Percentiles rank a stretch among this genome's conserved stretches.
phyloP scores from a whole-genome alignment of 768 basidiomycete species.

The Clathrus columnatus region DNA sequence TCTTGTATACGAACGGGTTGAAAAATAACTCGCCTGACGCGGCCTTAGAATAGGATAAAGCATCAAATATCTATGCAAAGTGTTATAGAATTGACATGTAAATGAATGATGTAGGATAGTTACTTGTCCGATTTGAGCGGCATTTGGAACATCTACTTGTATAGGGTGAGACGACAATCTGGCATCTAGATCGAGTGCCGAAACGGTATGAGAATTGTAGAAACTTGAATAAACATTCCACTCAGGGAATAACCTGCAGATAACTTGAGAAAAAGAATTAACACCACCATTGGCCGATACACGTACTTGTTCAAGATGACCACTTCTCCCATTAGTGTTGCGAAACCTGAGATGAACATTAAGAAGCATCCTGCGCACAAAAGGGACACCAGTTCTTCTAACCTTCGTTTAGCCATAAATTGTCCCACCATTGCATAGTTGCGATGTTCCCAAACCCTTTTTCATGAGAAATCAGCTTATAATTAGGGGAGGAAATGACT shows the following conservation, averaged over 20 bases:
- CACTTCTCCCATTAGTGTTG: slow-evolving; percentile 85
- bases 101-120: neutral
- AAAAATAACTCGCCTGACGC: slow-evolving; percentile 46
- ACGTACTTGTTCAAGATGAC: slow-evolving; percentile 57
- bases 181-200: slow-evolving; percentile 73
- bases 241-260: slow-evolving; percentile 64
- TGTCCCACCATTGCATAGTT: slow-evolving; percentile 91
- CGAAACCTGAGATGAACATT: slow-evolving; percentile 49
- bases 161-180: slow-evolving; percentile 87
- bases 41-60: slow-evolving; percentile 79
- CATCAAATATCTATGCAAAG: slow-evolving; percentile 71
- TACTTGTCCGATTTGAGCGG: slow-evolving; percentile 74
- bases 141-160: slow-evolving; percentile 83
- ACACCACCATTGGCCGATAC: neutral
- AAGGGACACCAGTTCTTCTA: neutral
- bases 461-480: neutral
- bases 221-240: slow-evolving; percentile 81
- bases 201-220: slow-evolving; percentile 61
- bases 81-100: neutral
- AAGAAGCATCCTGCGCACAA: neutral
- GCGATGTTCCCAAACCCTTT: slow-evolving; percentile 84
- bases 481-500: neutral
- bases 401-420: slow-evolving; percentile 72
- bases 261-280: slow-evolving; percentile 1
- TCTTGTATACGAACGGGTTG: neutral